Conservation (phyloP, 257 asterid genomes). For the Agastache rugosa region DNA sequence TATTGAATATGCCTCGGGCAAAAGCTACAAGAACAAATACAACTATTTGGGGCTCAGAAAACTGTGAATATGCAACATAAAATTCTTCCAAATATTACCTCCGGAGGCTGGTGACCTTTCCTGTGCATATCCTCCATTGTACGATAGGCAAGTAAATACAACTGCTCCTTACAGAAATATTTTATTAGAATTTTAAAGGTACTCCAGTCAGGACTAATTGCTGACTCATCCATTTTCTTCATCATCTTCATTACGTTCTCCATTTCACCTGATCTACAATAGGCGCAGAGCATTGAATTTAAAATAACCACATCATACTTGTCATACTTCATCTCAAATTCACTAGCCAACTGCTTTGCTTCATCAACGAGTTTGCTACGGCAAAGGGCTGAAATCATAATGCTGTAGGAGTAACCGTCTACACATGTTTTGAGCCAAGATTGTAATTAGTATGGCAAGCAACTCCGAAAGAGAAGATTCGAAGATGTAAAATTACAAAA, state of each 20-base stretch:
- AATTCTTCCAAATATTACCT: constrained; percentile 57
- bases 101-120: constrained; percentile 85
- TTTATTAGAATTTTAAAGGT: constrained; percentile 82
- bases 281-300: constrained; percentile 90
- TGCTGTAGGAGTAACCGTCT: constrained; percentile 96
- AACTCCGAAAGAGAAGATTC: constrained; percentile 17
- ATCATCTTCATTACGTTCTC: constrained; percentile 92
- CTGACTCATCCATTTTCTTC: constrained; percentile 93
- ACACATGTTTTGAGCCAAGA: constrained; percentile 41
- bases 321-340: constrained; percentile 76
- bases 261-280: constrained; percentile 92
- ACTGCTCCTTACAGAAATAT: constrained; percentile 84
- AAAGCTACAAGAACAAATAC: constrained; percentile 16
- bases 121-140: constrained; percentile 92
- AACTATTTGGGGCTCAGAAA: constrained; percentile 21
- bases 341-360: constrained; percentile 83
- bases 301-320: constrained; percentile 90
- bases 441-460: constrained; percentile 34
- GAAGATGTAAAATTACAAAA: constrained; percentile 21
- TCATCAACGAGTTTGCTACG: constrained; percentile 78
- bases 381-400: constrained; percentile 92
- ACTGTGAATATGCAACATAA: constrained; percentile 21
- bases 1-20: constrained; percentile 17
- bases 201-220: constrained; percentile 83
- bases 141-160: constrained; percentile 81